These are phyloP conservation scores for Ogataea minuta DNA, from an alignment of 805 yeast genomes.

Conservation along the genomic window DNA sequence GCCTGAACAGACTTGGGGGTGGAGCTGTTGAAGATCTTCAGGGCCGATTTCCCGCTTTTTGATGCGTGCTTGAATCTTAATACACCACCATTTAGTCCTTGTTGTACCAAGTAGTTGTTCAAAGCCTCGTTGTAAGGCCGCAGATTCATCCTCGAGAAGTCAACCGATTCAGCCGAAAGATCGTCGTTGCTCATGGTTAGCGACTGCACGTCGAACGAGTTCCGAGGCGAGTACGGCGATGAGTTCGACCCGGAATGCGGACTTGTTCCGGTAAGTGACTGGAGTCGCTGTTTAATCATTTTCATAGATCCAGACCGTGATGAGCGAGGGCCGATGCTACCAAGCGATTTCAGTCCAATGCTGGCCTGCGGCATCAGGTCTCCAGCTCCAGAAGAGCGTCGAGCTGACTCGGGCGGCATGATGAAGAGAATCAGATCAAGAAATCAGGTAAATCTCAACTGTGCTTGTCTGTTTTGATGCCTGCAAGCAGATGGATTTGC, in stretches of 20 bases:
- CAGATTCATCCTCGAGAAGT: constrained; percentile 20
- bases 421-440: too few species aligned
- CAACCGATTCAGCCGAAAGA: constrained; percentile 24
- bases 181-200: constrained; percentile 27
- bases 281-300: constrained; percentile 19
- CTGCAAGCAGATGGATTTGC: not conserved
- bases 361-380: constrained; percentile 2
- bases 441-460: too few species aligned
- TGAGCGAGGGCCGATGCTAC: constrained; percentile 5
- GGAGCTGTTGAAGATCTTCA: constrained; percentile 11
- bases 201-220: constrained; percentile 21
- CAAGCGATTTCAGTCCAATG: not conserved
- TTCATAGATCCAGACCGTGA: constrained; percentile 26
- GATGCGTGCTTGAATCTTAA: constrained; percentile 21
- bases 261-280: constrained; percentile 10
- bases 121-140: constrained; percentile 29
- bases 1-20: constrained; percentile 19
- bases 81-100: constrained; percentile 31
- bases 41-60: constrained; percentile 14
- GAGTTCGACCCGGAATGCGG: not conserved
- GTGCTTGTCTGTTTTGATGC: too few species aligned
- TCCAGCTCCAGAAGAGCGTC: constrained; percentile 1
- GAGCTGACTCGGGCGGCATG: not conserved
- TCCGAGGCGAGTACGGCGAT: constrained; percentile 20
- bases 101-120: constrained; percentile 24